phyloP scores from a whole-genome alignment of 1,284 basidiomycete species.

The Ustilago curta region DNA sequence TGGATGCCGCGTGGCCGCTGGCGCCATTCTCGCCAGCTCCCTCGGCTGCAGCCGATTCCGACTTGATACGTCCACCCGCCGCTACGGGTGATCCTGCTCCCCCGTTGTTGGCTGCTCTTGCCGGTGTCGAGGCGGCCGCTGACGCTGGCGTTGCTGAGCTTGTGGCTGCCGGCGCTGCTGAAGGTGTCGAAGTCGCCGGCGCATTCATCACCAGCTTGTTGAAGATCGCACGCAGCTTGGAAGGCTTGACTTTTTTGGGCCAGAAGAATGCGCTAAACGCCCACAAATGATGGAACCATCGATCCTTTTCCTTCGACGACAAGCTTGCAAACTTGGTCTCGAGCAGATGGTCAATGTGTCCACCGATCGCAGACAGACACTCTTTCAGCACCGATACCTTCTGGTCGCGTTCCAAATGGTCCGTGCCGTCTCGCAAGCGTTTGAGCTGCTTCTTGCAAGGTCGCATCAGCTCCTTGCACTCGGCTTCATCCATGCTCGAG shows the following conservation, averaged over 20 bases:
- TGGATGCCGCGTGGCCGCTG: constrained; percentile 5
- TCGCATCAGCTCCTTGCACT: constrained; percentile 93
- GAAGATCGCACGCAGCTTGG: constrained; percentile 61
- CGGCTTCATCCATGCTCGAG: constrained; percentile 89
- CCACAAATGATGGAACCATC: constrained; percentile 95
- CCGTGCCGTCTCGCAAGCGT: constrained; percentile 88
- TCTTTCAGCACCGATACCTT: constrained; percentile 96
- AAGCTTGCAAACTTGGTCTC: constrained; percentile 76
- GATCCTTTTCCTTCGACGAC: constrained; percentile 80
- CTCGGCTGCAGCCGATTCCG: constrained; percentile 22
- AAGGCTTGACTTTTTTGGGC: constrained; percentile 80
- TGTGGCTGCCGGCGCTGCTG: constrained; percentile 6
- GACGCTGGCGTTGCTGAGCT: constrained; percentile 2
- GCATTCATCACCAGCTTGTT: constrained; percentile 59
- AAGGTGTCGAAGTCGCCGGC: constrained; percentile 19
- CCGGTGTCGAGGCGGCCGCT: constrained; percentile 2
- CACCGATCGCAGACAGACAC: constrained; percentile 91
- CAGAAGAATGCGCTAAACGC: constrained; percentile 87
- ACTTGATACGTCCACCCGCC: constrained; percentile 20
- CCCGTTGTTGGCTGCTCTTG: constrained; percentile 10
- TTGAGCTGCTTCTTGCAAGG: constrained; percentile 98
- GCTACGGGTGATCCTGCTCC: constrained; percentile 22
- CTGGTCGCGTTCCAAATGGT: constrained; percentile 90
- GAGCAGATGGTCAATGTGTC: constrained; percentile 87
- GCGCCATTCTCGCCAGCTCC: constrained; percentile 27